Evolutionary conservation across 306 rosid species (phyloP), one percentile per base, ranked within the genome.

Genomic region (Hippophae tibetana): DNA sequence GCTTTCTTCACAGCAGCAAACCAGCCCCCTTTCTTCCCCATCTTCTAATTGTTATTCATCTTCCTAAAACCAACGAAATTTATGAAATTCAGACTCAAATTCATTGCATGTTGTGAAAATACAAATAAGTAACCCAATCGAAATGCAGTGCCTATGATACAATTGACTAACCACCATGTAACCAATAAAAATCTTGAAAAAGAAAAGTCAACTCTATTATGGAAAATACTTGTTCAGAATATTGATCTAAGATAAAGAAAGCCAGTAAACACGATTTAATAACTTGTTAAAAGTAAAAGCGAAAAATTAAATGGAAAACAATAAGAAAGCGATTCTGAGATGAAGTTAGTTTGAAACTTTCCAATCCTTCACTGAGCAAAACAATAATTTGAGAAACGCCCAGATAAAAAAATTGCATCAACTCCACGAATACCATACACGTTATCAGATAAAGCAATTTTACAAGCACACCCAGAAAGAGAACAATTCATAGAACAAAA

Each of bases 21-120:
- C 89, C 97, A 93, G 53, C 70, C 73, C 67, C 96, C 96, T 79
- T 70, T 88, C 86, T 80, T 88, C 82, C 95, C 99, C 99, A 93
- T 92, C 50, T 78, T 58, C 69, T 65, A 52, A 31, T 31, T 31
- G 12, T 63, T 66, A 58, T 61, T 79, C 81, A 69, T 65, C 73
- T 75, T 58, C 9, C 0, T 43, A 66, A 38, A 60, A 52, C 52
- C 54, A 25, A 18, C 56, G 2, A 10, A 61, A 64, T 66, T 56
- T 47, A 75, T 13, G 48, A 67, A 54, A 62, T 72, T 63, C 40
- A 14, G 57, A 25, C 50, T 47, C 58, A 53, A 38, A 45, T 58
- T 14, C 43, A 40, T 52, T 54, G 47, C 18, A 64, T 42, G 42
- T 6, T 31, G 38, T 31, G 38, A 31, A 31, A 31, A 31, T 31